Percentiles rank a stretch among this genome's conserved stretches.
Conservation (phyloP, 1,139 yeast genomes). For the Candida neerlandica region DNA sequence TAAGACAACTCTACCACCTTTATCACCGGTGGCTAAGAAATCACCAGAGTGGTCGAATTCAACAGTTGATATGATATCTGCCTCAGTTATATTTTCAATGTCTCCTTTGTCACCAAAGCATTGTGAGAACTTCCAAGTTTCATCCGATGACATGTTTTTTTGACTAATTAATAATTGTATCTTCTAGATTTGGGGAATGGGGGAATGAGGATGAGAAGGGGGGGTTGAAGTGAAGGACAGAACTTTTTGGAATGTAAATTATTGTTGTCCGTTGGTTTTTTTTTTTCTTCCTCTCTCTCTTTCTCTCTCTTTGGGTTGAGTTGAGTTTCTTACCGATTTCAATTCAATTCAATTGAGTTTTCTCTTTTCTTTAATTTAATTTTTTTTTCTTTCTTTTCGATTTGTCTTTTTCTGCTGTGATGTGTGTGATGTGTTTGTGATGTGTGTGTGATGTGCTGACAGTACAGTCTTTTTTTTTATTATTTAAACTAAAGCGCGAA, state of each 20-base stretch:
- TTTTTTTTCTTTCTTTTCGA: not conserved
- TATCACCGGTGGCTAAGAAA: slow-evolving; percentile 96
- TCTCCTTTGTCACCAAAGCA: slow-evolving; percentile 99
- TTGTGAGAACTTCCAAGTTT: slow-evolving; percentile 73
- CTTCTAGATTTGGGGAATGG: not conserved
- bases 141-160: slow-evolving; percentile 24
- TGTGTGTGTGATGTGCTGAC: too few relatives aligned
- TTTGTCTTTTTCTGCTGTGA: not conserved
- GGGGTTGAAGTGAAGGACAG: not conserved
- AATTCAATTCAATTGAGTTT: not conserved
- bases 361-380: not conserved
- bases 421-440: too few relatives aligned
- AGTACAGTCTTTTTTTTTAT: too few relatives aligned
- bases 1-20: slow-evolving; percentile 96
- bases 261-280: slow-evolving; percentile 3
- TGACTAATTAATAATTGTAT: not conserved
- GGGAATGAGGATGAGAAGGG: not conserved
- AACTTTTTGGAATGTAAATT: not conserved
- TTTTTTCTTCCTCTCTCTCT: too few relatives aligned
- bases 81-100: slow-evolving; percentile 93
- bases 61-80: slow-evolving; percentile 95
- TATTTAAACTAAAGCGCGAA: too few relatives aligned
- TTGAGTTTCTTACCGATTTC: slow-evolving; percentile 3
- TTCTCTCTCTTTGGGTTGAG: too few relatives aligned
- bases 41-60: slow-evolving; percentile 96